Conservation (phyloP, 139 green algal genomes). For the Picochlorum sp. region DNA sequence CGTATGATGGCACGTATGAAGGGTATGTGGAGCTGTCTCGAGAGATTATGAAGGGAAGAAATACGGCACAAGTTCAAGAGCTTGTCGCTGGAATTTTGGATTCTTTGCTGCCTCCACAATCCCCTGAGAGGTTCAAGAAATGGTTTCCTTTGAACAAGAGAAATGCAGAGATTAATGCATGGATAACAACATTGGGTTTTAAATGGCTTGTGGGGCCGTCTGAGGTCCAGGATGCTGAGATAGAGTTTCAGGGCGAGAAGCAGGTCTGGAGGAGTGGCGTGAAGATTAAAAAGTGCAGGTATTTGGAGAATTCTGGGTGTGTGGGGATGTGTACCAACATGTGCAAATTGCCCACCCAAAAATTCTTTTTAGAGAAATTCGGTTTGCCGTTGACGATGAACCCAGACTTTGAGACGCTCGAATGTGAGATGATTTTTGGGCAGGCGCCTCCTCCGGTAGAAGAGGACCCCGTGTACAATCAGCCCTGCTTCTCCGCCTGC, state of each 20-base stretch:
- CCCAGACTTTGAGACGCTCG: constrained; percentile 52
- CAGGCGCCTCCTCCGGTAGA: constrained; percentile 34
- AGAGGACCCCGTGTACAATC: constrained; percentile 39
- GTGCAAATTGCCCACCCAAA: constrained; percentile 43
- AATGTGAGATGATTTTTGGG: constrained; percentile 52
- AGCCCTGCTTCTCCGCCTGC: constrained; percentile 37
- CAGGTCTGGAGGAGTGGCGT: constrained; percentile 33
- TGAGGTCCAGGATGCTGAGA: constrained; percentile 24
- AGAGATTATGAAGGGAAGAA: constrained; percentile 43
- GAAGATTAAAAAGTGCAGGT: constrained; percentile 56
- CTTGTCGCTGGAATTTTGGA: constrained; percentile 36
- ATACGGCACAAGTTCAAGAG: constrained; percentile 36
- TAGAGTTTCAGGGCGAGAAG: constrained; percentile 23
- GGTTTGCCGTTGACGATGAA: constrained; percentile 59
- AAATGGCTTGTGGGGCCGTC: constrained; percentile 50
- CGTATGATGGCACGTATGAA: constrained; percentile 32
- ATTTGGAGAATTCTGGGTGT: constrained; percentile 46
- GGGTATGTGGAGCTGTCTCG: constrained; percentile 44
- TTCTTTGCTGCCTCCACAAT: constrained; percentile 31
- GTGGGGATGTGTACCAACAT: constrained; percentile 36
- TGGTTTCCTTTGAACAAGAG: constrained; percentile 40
- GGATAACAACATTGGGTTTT: constrained; percentile 46
- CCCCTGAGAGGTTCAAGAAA: constrained; percentile 26
- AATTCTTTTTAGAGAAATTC: constrained; percentile 51
- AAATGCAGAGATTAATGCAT: constrained; percentile 28